Evolutionary conservation across 1,284 basidiomycete genomes (phyloP).

Genomic region (Laetiporus sulphureus): DNA sequence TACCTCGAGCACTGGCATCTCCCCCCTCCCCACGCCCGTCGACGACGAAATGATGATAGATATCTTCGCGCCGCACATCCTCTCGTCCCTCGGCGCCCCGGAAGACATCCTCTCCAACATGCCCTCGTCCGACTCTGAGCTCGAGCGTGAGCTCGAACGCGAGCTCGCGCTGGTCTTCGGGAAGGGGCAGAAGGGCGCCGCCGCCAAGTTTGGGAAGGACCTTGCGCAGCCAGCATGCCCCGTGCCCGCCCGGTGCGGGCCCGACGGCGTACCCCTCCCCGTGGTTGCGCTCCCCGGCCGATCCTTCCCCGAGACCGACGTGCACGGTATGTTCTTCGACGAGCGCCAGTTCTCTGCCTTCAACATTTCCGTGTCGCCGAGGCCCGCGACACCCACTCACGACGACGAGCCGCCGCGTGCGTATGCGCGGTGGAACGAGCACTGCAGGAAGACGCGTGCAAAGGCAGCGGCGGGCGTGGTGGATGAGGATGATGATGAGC

Average conservation of each 20-base stretch:
- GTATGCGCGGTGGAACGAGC: too few relatives aligned
- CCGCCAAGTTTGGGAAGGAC: neutral
- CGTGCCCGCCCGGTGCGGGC: neutral
- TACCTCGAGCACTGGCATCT: neutral
- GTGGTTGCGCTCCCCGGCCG: constrained; percentile 2
- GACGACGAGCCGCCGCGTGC: too few relatives aligned
- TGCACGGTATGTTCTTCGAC: constrained; percentile 3
- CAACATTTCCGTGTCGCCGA: neutral
- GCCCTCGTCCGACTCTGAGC: neutral
- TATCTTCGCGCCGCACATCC: neutral
- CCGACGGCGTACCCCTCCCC: neutral
- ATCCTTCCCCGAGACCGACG: constrained; percentile 1
- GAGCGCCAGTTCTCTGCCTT: neutral
- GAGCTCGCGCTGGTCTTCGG: neutral
- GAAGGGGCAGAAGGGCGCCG: neutral
- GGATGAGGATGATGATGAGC: neutral
- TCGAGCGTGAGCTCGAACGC: constrained; percentile 2
- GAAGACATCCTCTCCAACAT: neutral
- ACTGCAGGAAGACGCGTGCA: too few relatives aligned
- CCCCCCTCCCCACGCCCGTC: constrained; percentile 1
- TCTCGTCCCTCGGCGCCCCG: neutral
- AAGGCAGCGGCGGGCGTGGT: neutral
- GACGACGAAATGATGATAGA: constrained; percentile 1
- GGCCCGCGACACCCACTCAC: too few relatives aligned
- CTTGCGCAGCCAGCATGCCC: neutral